Conservation (phyloP, 306 rosid genomes). For the Rubus parviflorus region DNA sequence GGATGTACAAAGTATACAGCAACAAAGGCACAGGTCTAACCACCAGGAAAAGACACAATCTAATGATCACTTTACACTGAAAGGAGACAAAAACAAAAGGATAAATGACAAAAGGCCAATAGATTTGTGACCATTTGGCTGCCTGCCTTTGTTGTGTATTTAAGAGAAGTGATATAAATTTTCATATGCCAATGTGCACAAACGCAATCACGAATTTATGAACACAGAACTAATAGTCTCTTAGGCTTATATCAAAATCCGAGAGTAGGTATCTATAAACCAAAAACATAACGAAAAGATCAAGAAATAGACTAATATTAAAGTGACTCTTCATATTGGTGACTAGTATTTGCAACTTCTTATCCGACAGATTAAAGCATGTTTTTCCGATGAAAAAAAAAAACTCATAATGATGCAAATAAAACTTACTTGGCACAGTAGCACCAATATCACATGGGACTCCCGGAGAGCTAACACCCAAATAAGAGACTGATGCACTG, state of each 20-base stretch:
- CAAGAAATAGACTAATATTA: too few species aligned
- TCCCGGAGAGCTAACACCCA: conserved; percentile 84
- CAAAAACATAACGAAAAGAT: too few species aligned
- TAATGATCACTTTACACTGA: background rate
- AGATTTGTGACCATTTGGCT: background rate
- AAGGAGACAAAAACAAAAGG: background rate
- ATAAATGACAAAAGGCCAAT: background rate
- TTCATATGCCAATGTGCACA: background rate
- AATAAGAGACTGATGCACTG: conserved; percentile 54
- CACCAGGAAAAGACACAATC: background rate
- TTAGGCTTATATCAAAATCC: too few species aligned
- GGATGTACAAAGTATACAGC: background rate
- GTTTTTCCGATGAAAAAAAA: background rate
- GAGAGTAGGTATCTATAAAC: too few species aligned
- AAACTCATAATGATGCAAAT: background rate
- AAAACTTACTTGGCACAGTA: conserved; percentile 66
- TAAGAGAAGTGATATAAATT: background rate
- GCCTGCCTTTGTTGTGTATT: background rate
- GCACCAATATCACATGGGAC: conserved; percentile 43
- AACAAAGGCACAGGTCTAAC: background rate
- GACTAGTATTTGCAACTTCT: background rate
- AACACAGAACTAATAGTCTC: background rate
- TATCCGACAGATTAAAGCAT: background rate
- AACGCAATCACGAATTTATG: background rate
- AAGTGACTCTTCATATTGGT: too few species aligned